phyloP scores from a whole-genome alignment of 1,139 yeast genomes.

The Lodderomyces theae region DNA sequence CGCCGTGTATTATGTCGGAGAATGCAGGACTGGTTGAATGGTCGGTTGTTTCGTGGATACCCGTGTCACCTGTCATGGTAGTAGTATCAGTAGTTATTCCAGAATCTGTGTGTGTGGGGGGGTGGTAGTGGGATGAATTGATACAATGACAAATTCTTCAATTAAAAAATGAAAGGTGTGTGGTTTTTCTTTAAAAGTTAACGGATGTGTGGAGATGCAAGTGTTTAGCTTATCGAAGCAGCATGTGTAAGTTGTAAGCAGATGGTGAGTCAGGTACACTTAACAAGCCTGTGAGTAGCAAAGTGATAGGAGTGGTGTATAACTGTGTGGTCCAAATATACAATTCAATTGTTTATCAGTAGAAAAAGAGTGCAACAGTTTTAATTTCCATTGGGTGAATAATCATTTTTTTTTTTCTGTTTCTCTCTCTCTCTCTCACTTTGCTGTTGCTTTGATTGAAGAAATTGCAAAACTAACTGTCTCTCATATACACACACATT shows the following conservation, averaged over 20 bases:
- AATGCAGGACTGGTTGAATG: constrained; percentile 22
- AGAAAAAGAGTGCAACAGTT: background rate
- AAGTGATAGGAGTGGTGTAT: background rate
- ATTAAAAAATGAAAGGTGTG: background rate
- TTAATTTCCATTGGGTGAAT: too few relatives aligned
- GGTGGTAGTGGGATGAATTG: too few relatives aligned
- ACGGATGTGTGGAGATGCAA: background rate
- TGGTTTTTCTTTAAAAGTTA: background rate
- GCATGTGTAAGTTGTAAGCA: background rate
- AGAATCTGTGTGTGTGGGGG: background rate
- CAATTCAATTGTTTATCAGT: too few relatives aligned
- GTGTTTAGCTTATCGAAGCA: background rate
- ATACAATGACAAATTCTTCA: background rate
- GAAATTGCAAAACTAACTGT: background rate
- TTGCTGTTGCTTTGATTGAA: background rate
- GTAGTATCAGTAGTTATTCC: constrained; percentile 1
- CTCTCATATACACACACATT: background rate
- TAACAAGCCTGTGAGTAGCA: background rate
- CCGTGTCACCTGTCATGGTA: constrained; percentile 4
- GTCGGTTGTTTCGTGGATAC: background rate
- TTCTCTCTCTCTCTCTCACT: background rate
- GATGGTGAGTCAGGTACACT: background rate
- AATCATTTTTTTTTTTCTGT: too few relatives aligned
- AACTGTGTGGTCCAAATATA: background rate
- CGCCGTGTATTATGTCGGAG: constrained; percentile 41